phyloP scores from a whole-genome alignment of 257 asterid species.

The Ligustrum vulgare region DNA sequence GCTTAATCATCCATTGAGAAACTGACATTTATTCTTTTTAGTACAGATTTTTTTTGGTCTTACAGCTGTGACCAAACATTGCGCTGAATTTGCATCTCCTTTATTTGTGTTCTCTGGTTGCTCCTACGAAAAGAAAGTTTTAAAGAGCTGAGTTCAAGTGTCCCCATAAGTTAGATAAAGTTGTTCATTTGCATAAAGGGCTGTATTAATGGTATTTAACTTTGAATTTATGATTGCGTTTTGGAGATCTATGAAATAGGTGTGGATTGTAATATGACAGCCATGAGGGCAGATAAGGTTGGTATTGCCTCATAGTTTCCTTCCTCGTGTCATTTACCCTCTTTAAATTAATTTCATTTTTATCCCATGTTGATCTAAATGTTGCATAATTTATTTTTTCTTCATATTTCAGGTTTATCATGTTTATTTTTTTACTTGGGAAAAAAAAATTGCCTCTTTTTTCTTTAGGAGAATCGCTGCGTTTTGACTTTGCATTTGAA shows the following conservation, averaged over 20 bases:
- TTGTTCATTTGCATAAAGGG: background rate
- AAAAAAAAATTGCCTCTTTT: too few species aligned
- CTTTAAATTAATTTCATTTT: background rate
- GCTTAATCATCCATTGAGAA: constrained; percentile 6
- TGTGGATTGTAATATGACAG: background rate
- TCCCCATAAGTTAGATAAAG: background rate
- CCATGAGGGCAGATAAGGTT: constrained; percentile 4
- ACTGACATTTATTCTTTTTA: background rate
- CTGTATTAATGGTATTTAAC: background rate
- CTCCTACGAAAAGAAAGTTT: background rate
- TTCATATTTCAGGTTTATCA: background rate
- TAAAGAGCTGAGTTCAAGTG: background rate
- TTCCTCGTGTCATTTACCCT: background rate
- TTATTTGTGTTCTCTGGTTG: background rate
- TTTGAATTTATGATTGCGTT: background rate
- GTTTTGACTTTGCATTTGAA: too few species aligned
- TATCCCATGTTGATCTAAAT: background rate
- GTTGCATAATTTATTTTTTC: background rate
- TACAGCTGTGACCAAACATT: background rate
- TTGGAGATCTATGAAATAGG: background rate
- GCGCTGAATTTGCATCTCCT: background rate
- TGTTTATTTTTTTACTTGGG: too few species aligned
- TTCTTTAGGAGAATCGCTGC: too few species aligned
- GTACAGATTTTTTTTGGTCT: background rate
- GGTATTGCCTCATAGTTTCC: constrained; percentile 1